phyloP scores from a whole-genome alignment of 2,329 filamentous ascomycete genomes.

The Hirsutella thompsonii region DNA sequence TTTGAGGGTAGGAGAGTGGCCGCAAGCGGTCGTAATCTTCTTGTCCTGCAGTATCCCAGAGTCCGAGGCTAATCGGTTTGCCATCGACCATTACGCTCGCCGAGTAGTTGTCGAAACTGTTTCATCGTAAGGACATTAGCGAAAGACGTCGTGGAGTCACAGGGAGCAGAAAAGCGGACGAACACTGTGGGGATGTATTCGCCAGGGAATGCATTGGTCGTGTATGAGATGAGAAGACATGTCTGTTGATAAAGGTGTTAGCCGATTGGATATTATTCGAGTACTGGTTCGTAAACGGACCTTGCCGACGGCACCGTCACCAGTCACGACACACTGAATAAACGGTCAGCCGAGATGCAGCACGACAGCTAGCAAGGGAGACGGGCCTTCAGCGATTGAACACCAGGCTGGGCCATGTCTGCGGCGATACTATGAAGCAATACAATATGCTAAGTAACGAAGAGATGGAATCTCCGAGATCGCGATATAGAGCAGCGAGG shows the following conservation, averaged over 20 bases:
- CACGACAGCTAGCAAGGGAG: not conserved
- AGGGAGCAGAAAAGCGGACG: slow-evolving; percentile 20
- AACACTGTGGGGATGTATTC: slow-evolving; percentile 99
- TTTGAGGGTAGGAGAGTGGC: slow-evolving; percentile 94
- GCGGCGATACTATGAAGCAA: slow-evolving; percentile 1
- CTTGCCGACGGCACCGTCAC: slow-evolving; percentile 98
- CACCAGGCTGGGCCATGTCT: slow-evolving; percentile 66
- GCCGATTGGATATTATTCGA: slow-evolving; percentile 5
- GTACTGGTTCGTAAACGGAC: slow-evolving; percentile 33
- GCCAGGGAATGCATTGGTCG: slow-evolving; percentile 98
- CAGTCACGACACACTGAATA: slow-evolving; percentile 86
- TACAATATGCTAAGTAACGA: not conserved
- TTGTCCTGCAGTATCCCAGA: slow-evolving; percentile 98
- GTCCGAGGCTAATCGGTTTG: slow-evolving; percentile 88
- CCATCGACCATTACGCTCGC: slow-evolving; percentile 98
- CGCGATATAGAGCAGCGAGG: not conserved
- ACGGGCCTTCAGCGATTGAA: slow-evolving; percentile 78
- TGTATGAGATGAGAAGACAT: slow-evolving; percentile 98
- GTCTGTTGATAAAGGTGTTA: slow-evolving; percentile 46
- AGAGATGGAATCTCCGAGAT: not conserved
- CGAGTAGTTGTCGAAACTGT: slow-evolving; percentile 95
- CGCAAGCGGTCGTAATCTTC: slow-evolving; percentile 95
- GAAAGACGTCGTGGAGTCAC: not conserved
- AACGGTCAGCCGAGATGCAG: slow-evolving; percentile 10
- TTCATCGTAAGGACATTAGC: not conserved